phyloP scores from a whole-genome alignment of 2,329 filamentous ascomycete species.

The Sclerotinia minor region DNA sequence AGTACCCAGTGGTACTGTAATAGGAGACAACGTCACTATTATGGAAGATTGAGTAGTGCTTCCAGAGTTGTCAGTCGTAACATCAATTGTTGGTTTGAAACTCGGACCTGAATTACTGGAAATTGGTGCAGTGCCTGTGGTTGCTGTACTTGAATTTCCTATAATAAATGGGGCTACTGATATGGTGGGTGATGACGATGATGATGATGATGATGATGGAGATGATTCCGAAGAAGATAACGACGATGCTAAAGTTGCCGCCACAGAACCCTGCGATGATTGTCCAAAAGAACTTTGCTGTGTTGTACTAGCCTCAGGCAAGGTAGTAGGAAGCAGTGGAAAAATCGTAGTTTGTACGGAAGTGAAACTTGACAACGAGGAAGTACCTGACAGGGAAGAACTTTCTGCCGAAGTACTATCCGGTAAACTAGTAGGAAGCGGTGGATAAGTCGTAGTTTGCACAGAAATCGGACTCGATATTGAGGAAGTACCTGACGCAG shows the following conservation, averaged over 20 bases:
- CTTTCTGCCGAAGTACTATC: not conserved
- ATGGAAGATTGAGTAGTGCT: not conserved
- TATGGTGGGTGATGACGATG: not conserved
- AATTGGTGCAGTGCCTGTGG: not conserved
- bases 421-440: not conserved
- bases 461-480: not conserved
- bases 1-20: not conserved
- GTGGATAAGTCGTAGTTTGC: not conserved
- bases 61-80: not conserved
- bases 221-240: not conserved
- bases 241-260: too few relatives aligned
- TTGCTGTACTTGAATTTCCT: not conserved
- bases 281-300: not conserved
- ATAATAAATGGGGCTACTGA: slow-evolving; percentile 3
- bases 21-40: not conserved
- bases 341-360: not conserved
- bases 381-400: not conserved
- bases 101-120: not conserved
- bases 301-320: not conserved
- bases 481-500: not conserved
- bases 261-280: not conserved
- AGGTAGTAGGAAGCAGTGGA: not conserved
- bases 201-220: not conserved
- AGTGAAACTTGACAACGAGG: not conserved
- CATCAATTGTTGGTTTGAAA: not conserved